Base-by-base conservation (phyloP, 306 rosid species). In the Castanopsis chinensis region DNA sequence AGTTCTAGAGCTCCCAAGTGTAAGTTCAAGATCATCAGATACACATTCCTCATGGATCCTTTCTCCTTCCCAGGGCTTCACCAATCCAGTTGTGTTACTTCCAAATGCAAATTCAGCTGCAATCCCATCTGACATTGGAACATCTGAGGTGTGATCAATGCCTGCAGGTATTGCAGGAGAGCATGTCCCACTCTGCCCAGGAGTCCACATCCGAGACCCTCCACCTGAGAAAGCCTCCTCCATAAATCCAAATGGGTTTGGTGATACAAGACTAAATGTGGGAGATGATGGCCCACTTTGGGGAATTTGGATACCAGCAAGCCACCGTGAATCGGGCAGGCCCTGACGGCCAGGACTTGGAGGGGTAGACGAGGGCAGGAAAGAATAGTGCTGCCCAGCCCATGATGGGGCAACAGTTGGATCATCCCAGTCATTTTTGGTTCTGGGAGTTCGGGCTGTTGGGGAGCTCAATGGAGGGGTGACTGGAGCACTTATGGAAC, bases 31-130 rank as follows among this genome's bases (percentile, higher is more conserved):
- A 84, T 89, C 92, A 76, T 89, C 92, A 4, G 92, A 84, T 23
- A 86, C 72, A 74, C 85, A 89, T 81, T 86, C 92, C 87, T 89
- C 92, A n/a, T 82, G 86, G 32, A 89, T 89, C 67, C 87, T 82
- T 82, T 89, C 92, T 80, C 92, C 92, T 81, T 89, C 92, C 92
- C 92, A 89, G 28, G 92, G 90, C 70, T 89, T 89, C 54, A 89
- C 92, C 58, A 89, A 75, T 45, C 92, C 90, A 3, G 81, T 35
- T 10, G 88, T 49, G 68, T 85, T 84, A 72, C 88, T 74, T 14
- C 90, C 89, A 71, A 89, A 89, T 28, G 92, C 92, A 75, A 89
- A 89, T 70, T 89, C 92, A 0, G 90, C 85, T 3, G 88, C 90
- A 58, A 82, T 86, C n/a, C 83, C 88, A 78, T 89, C 92, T 1